Conservation (phyloP, 2,329 filamentous ascomycete genomes). For the Lizonia empirigonia region DNA sequence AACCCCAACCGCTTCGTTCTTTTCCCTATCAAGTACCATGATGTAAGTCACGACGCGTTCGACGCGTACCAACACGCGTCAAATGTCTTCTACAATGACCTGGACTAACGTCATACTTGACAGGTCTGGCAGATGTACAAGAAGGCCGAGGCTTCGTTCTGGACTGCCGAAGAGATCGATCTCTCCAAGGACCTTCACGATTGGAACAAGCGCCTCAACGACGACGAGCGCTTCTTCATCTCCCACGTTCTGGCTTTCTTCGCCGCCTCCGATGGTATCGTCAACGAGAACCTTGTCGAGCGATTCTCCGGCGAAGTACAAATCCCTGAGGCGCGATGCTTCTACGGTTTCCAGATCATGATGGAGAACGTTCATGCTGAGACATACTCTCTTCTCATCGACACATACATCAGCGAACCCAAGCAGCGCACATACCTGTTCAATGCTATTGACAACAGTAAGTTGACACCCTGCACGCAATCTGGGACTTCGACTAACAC, state of each 20-base stretch:
- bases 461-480: conserved; percentile 39
- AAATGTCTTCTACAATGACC: conserved; percentile 30
- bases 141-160: conserved; percentile 99
- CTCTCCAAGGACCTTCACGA: conserved; percentile 98
- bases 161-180: conserved; percentile 99
- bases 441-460: conserved; percentile 98
- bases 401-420: conserved; percentile 98
- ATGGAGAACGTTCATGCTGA: conserved; percentile 99
- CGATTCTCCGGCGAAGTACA: conserved; percentile 97
- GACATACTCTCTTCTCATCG: conserved; percentile 98
- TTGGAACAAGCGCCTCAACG: conserved; percentile 97
- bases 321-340: conserved; percentile 96
- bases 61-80: conserved; percentile 67
- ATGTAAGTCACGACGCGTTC: conserved; percentile 68
- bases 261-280: conserved; percentile 96
- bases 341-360: conserved; percentile 99
- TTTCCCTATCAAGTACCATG: conserved; percentile 99
- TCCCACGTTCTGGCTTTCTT: conserved; percentile 99
- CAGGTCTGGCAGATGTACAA: conserved; percentile 99
- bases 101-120: conserved; percentile 40
- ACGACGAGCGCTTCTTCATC: conserved; percentile 98
- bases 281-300: conserved; percentile 99
- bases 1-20: conserved; percentile 96
- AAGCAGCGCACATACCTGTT: conserved; percentile 93
- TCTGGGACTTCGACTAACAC: conserved; percentile 30